phyloP scores from a whole-genome alignment of 2,329 filamentous ascomycete species.

The Pseudogymnoascus sp. region DNA sequence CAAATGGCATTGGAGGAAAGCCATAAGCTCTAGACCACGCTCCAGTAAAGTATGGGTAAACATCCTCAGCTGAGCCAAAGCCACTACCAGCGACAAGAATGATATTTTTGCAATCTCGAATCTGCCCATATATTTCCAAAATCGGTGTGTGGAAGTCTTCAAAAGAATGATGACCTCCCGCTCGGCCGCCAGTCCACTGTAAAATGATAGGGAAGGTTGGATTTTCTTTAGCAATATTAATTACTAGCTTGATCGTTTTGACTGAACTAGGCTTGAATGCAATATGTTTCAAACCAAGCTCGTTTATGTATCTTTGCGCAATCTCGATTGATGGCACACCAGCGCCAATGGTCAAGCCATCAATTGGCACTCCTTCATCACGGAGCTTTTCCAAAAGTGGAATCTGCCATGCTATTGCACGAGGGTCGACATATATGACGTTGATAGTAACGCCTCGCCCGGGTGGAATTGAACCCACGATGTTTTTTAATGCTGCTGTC shows the following conservation, averaged over 20 bases:
- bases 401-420: conserved; percentile 88
- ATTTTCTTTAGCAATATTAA: conserved; percentile 88
- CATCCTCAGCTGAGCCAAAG: conserved; percentile 82
- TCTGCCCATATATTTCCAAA: conserved; percentile 81
- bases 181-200: conserved; percentile 92
- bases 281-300: conserved; percentile 87
- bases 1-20: conserved; percentile 89
- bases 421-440: conserved; percentile 83
- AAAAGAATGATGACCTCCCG: conserved; percentile 88
- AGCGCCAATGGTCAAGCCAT: conserved; percentile 85
- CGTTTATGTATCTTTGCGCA: conserved; percentile 84
- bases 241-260: conserved; percentile 78
- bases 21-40: conserved; percentile 80
- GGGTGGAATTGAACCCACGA: conserved; percentile 73
- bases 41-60: conserved; percentile 86
- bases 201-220: conserved; percentile 94
- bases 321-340: conserved; percentile 91
- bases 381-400: conserved; percentile 72
- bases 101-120: conserved; percentile 78
- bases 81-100: conserved; percentile 85
- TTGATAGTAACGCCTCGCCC: conserved; percentile 85
- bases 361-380: conserved; percentile 79
- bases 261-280: conserved; percentile 87
- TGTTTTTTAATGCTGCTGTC: conserved; percentile 74
- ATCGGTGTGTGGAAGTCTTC: conserved; percentile 94